These are phyloP conservation scores for Leptomonas seymouri DNA, from an alignment of 208 protist genomes.

Conservation along the genomic window DNA sequence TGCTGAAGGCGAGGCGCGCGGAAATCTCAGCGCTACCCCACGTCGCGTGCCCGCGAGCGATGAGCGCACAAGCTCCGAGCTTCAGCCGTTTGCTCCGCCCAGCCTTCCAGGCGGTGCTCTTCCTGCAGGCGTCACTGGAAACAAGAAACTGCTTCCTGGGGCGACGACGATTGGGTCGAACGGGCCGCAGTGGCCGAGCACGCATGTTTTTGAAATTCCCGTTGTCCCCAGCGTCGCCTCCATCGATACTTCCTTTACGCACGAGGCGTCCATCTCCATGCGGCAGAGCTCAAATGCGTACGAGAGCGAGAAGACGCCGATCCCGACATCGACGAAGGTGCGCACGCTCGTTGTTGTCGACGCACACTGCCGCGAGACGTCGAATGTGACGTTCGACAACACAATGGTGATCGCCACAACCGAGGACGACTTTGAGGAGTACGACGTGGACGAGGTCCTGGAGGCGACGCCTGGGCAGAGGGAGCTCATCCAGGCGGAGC, in stretches of 20 bases:
- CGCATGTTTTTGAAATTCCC: conserved; percentile 17
- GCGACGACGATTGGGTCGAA: conserved; percentile 23
- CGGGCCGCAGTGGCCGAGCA: conserved; percentile 31
- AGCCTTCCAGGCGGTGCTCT: background rate
- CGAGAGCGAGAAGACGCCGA: conserved; percentile 19
- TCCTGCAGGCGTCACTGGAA: background rate
- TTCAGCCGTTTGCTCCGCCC: conserved; percentile 12
- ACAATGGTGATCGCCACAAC: conserved; percentile 64
- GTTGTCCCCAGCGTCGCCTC: conserved; percentile 17
- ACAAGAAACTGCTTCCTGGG: conserved; percentile 12
- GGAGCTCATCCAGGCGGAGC: conserved; percentile 41
- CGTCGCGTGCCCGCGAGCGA: conserved; percentile 2
- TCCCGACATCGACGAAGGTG: conserved; percentile 60
- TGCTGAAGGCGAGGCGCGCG: background rate
- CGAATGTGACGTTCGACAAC: conserved; percentile 70
- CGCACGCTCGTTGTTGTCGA: conserved; percentile 74
- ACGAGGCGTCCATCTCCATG: conserved; percentile 28
- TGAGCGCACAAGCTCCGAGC: conserved; percentile 4
- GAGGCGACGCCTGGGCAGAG: conserved; percentile 37
- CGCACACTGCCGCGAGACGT: conserved; percentile 56
- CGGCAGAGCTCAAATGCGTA: conserved; percentile 19
- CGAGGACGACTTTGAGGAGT: conserved; percentile 78
- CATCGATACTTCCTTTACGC: conserved; percentile 27
- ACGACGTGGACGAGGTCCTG: conserved; percentile 79
- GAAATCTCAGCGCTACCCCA: background rate